Percentiles rank a stretch among this genome's conserved stretches.
These are phyloP conservation scores for Salicornia ramosissima DNA, from an alignment of 148 eudicot species.

Conservation along the genomic window DNA sequence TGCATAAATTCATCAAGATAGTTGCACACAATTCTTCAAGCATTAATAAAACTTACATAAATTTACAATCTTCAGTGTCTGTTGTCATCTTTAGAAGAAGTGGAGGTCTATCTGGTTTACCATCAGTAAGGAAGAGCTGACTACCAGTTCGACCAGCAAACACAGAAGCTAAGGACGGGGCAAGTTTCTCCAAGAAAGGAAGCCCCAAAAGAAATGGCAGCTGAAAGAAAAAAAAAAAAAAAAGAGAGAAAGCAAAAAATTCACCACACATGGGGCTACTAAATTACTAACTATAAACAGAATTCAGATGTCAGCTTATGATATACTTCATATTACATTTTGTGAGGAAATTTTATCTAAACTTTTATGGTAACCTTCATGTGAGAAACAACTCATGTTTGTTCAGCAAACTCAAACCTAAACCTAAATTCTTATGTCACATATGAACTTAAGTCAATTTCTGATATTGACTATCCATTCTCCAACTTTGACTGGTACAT, in stretches of 20 bases:
- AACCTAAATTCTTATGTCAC: no score
- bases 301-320: background rate
- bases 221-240: conserved; percentile 41
- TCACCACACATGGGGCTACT: conserved; percentile 18
- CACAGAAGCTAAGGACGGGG: conserved; percentile 70
- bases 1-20: background rate
- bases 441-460: no score
- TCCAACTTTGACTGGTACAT: no score
- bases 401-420: no score
- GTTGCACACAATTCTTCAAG: conserved; percentile 1
- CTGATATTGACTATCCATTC: no score
- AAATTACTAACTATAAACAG: conserved; percentile 1
- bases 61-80: conserved; percentile 72
- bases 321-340: no score
- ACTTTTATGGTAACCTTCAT: no score
- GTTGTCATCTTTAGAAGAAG: conserved; percentile 89
- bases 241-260: conserved; percentile 20
- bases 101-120: conserved; percentile 74
- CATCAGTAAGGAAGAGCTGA: conserved; percentile 94
- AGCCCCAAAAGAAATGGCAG: conserved; percentile 87
- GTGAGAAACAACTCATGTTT: no score
- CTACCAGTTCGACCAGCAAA: conserved; percentile 92
- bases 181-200: conserved; percentile 81
- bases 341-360: no score
- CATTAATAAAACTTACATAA: conserved; percentile 60